Percentiles rank a stretch among this genome's conserved stretches.
Evolutionary conservation across 2,329 filamentous ascomycete species (phyloP).

Genomic region (Aspergillus ochraceus): DNA sequence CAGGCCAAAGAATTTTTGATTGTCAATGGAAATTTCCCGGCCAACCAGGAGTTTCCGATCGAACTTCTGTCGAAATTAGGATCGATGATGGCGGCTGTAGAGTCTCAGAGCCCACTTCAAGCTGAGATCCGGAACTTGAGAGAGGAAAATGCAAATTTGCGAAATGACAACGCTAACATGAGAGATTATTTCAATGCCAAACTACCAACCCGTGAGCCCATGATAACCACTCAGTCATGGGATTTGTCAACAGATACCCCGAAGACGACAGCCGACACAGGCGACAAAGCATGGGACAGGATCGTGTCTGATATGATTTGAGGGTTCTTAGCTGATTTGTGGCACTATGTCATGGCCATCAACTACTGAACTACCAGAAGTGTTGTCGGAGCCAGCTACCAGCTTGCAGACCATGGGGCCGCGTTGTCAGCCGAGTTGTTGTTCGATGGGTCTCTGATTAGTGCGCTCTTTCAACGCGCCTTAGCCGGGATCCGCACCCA

Average conservation of each 20-base stretch:
- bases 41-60: slow-evolving; percentile 10
- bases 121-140: slow-evolving; percentile 19
- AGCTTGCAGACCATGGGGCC: no score
- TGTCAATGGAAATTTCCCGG: slow-evolving; percentile 12
- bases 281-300: slow-evolving; percentile 25
- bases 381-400: no score
- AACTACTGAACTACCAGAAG: no score
- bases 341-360: no score
- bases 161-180: slow-evolving; percentile 24
- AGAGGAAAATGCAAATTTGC: slow-evolving; percentile 24
- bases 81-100: slow-evolving; percentile 23
- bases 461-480: no score
- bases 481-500: no score
- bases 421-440: no score
- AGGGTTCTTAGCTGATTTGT: background rate
- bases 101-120: slow-evolving; percentile 19
- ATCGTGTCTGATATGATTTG: slow-evolving; percentile 27
- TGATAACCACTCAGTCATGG: slow-evolving; percentile 5
- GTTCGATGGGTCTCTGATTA: no score
- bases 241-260: slow-evolving; percentile 7
- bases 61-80: slow-evolving; percentile 25
- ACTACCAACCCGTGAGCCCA: slow-evolving; percentile 11
- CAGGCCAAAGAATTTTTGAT: slow-evolving; percentile 13
- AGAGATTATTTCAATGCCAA: slow-evolving; percentile 19
- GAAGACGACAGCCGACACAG: slow-evolving; percentile 14